Percentiles rank a stretch among this genome's conserved stretches.
Conservation (phyloP, 768 basidiomycete species). For the Macrolepiota fuliginosa region DNA sequence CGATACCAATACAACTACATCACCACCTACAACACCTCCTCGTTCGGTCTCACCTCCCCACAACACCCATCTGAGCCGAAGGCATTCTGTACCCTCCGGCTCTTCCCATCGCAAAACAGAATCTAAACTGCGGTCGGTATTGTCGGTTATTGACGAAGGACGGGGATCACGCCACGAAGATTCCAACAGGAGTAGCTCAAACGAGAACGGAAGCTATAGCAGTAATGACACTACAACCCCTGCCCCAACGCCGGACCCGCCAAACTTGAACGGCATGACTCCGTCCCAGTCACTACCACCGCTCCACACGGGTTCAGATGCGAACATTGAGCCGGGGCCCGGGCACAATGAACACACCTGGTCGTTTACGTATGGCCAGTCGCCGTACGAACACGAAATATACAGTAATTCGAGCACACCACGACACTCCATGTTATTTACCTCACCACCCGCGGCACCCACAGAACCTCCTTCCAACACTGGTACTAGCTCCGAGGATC, state of each 20-base stretch:
- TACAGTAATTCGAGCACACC: conserved; percentile 21
- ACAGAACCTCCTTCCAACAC: conserved; percentile 21
- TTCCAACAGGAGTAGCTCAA: not conserved
- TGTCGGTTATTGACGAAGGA: conserved; percentile 69
- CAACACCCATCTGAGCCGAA: conserved; percentile 28
- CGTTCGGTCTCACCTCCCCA: conserved; percentile 48
- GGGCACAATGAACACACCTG: conserved; percentile 25
- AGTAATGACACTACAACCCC: conserved; percentile 7
- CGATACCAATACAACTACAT: conserved; percentile 35
- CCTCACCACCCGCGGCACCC: conserved; percentile 24
- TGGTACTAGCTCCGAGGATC: conserved; percentile 18
- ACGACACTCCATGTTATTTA: conserved; percentile 26
- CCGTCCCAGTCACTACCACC: conserved; percentile 19
- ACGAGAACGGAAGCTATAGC: not conserved
- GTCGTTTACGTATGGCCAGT: conserved; percentile 38
- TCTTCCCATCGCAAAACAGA: conserved; percentile 49
- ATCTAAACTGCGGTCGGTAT: conserved; percentile 69
- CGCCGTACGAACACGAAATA: conserved; percentile 26
- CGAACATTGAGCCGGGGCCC: not conserved
- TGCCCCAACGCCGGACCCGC: conserved; percentile 20
- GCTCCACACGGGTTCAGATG: conserved; percentile 28
- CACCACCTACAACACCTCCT: conserved; percentile 43
- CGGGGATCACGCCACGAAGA: conserved; percentile 10
- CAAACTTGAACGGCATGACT: conserved; percentile 19
- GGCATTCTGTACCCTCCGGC: conserved; percentile 50